Conservation (phyloP, 139 green algal genomes). For the Trebouxia sp. region DNA sequence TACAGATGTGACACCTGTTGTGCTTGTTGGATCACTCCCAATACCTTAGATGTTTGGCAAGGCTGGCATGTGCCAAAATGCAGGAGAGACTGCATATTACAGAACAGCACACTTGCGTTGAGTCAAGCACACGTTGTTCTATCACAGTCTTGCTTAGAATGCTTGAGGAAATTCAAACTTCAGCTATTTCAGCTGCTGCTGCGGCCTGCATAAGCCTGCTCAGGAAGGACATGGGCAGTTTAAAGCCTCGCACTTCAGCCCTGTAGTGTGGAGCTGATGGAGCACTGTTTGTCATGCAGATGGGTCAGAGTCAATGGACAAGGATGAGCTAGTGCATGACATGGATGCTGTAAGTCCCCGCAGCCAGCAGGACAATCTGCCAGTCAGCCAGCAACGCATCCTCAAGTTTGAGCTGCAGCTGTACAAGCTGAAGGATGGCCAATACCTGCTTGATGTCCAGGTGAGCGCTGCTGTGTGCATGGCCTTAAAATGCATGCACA, state of each 20-base stretch:
- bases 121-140: no score
- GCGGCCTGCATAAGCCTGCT: background rate
- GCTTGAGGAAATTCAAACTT: no score
- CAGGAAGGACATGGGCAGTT: background rate
- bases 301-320: constrained; percentile 7
- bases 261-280: background rate
- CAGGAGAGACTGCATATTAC: no score
- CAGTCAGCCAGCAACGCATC: constrained; percentile 31
- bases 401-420: constrained; percentile 95
- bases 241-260: background rate
- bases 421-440: constrained; percentile 93
- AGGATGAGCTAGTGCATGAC: constrained; percentile 11
- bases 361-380: constrained; percentile 11
- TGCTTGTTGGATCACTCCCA: no score
- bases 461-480: background rate
- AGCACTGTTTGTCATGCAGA: background rate
- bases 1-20: no score
- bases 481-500: background rate
- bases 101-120: no score
- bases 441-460: constrained; percentile 96
- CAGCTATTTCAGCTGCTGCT: no score
- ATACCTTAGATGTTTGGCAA: no score
- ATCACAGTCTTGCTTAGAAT: no score
- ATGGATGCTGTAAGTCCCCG: background rate
- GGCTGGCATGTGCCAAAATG: no score